phyloP scores from a whole-genome alignment of 73 alveolate species.

The Tetrahymena elliotti region DNA sequence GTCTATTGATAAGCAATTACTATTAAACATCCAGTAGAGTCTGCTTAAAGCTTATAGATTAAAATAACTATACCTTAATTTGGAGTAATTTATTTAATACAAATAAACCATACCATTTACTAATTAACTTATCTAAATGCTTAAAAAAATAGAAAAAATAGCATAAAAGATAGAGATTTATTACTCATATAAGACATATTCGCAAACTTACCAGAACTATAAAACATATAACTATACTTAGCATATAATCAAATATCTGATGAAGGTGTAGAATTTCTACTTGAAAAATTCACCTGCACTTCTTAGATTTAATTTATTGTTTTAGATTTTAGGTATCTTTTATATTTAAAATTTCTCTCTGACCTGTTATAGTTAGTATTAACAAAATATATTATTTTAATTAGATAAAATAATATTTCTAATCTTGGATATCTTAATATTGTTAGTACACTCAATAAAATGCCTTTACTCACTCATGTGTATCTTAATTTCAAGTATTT shows the following conservation, averaged over 20 bases:
- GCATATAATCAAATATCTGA: neutral
- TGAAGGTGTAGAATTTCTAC: neutral
- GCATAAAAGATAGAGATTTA: neutral
- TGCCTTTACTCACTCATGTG: neutral
- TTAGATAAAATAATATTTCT: neutral
- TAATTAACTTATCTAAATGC: neutral
- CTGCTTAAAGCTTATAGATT: neutral
- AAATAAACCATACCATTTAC: neutral
- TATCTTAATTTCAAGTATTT: neutral
- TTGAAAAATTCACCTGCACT: neutral
- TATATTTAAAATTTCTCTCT: neutral
- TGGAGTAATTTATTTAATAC: neutral
- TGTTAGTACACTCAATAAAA: neutral
- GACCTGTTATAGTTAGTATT: too few relatives aligned
- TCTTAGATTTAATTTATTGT: neutral
- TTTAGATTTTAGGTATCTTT: neutral
- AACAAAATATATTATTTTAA: neutral
- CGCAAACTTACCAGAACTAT: neutral
- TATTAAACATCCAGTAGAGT: neutral
- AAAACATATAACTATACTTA: neutral
- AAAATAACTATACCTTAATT: neutral
- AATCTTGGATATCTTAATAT: neutral
- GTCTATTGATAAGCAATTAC: neutral
- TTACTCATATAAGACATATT: neutral
- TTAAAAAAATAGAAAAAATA: neutral